Evolutionary conservation across 2,329 filamentous ascomycete species (phyloP).

Genomic region (Colletotrichum endophyticum): DNA sequence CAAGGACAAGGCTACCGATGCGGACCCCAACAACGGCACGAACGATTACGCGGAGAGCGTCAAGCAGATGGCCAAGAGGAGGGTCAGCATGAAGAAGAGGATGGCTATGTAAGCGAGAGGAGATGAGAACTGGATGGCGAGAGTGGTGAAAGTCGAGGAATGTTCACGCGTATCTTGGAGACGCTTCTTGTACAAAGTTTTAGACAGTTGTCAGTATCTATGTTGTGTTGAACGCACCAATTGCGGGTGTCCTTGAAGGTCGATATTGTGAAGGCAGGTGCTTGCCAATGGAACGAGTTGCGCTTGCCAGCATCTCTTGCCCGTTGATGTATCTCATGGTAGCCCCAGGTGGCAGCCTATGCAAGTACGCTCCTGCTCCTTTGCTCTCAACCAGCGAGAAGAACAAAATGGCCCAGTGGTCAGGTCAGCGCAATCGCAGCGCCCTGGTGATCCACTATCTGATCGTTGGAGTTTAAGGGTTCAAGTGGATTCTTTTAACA

Average conservation of each 20-base stretch:
- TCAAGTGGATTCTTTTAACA: neutral
- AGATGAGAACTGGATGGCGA: neutral
- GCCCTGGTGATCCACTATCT: neutral
- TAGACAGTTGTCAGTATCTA: neutral
- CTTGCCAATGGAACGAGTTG: neutral
- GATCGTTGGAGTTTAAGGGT: neutral
- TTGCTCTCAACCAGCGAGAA: neutral
- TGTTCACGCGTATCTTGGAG: neutral
- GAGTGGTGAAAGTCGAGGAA: neutral
- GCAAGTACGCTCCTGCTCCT: neutral
- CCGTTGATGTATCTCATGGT: neutral
- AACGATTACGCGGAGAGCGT: slow-evolving; percentile 36
- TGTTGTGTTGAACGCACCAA: neutral
- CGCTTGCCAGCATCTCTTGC: neutral
- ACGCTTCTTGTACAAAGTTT: neutral
- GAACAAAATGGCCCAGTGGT: neutral
- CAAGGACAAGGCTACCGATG: slow-evolving; percentile 35
- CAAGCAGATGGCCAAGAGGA: slow-evolving; percentile 1
- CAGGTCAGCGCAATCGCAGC: neutral
- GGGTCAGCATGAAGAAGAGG: neutral
- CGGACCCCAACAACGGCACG: slow-evolving; percentile 39
- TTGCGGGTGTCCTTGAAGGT: neutral
- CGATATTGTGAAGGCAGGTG: neutral
- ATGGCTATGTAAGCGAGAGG: neutral
- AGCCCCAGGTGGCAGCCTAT: neutral